phyloP scores from a whole-genome alignment of 768 basidiomycete species.

The Gloeostereum incarnatum region DNA sequence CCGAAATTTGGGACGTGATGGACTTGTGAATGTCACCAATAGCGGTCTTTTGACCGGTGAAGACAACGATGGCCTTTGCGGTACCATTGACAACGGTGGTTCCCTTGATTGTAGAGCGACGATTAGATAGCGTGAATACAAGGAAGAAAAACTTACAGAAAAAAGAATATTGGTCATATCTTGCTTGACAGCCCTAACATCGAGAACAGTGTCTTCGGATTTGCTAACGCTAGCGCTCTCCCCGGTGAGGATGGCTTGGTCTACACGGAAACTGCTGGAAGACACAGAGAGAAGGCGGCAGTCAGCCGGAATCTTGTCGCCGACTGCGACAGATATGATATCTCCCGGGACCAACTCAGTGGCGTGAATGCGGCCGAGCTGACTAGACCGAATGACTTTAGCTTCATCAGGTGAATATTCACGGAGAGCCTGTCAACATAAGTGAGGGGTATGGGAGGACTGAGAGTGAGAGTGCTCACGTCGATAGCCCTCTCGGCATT shows the following conservation, averaged over 20 bases:
- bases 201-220: conserved; percentile 54
- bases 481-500: conserved; percentile 97
- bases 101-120: conserved; percentile 39
- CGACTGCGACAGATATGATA: conserved; percentile 83
- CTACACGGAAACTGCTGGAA: conserved; percentile 89
- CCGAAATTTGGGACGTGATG: conserved; percentile 85
- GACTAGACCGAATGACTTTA: conserved; percentile 73
- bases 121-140: background rate
- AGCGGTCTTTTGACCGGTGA: conserved; percentile 81
- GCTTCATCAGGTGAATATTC: conserved; percentile 98
- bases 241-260: conserved; percentile 95
- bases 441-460: conserved; percentile 1
- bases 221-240: conserved; percentile 90
- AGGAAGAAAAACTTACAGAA: conserved; percentile 42
- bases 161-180: conserved; percentile 98
- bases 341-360: conserved; percentile 92
- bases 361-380: conserved; percentile 67
- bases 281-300: conserved; percentile 83
- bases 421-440: conserved; percentile 65
- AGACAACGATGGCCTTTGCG: conserved; percentile 79
- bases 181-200: conserved; percentile 84
- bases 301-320: conserved; percentile 94
- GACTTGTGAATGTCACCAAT: conserved; percentile 98
- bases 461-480: conserved; percentile 37
- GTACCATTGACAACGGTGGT: conserved; percentile 95